phyloP scores from a whole-genome alignment of 305 asterid species.

The Fraxinus ornus region DNA sequence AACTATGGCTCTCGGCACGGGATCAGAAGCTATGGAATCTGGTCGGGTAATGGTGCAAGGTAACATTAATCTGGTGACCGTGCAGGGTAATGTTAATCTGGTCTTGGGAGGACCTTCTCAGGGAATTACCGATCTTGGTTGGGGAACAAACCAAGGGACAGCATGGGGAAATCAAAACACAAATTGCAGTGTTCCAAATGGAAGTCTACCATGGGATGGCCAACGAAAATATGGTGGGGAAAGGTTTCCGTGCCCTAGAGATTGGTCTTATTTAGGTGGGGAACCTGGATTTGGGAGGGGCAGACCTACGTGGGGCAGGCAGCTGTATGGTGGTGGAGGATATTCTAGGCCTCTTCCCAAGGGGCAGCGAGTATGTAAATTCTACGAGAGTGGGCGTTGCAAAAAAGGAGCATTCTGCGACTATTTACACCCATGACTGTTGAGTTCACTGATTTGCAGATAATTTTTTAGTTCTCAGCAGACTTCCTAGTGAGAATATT shows the following conservation, averaged over 20 bases:
- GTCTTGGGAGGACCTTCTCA: constrained; percentile 60
- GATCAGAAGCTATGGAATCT: constrained; percentile 44
- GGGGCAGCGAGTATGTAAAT: constrained; percentile 82
- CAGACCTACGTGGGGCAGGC: constrained; percentile 64
- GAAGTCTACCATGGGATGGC: constrained; percentile 58
- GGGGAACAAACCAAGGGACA: constrained; percentile 40
- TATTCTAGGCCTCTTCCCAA: constrained; percentile 59
- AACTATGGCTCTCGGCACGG: constrained; percentile 23
- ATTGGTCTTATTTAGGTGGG: constrained; percentile 57
- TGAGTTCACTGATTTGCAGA: neutral
- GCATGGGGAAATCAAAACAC: constrained; percentile 51
- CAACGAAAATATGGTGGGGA: constrained; percentile 66
- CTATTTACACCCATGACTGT: constrained; percentile 64
- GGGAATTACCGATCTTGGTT: constrained; percentile 46
- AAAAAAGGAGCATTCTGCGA: constrained; percentile 84
- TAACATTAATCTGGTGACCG: constrained; percentile 55
- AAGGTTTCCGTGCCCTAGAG: constrained; percentile 62
- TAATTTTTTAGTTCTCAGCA: neutral
- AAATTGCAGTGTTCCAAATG: constrained; percentile 45
- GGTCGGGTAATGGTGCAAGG: constrained; percentile 56
- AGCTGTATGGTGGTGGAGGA: constrained; percentile 51
- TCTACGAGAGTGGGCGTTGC: constrained; percentile 83
- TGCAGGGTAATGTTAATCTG: constrained; percentile 59
- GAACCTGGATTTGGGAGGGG: constrained; percentile 55
- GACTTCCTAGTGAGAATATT: neutral